Conservation (phyloP, 495 filamentous ascomycete genomes). For the Darksidea phi region DNA sequence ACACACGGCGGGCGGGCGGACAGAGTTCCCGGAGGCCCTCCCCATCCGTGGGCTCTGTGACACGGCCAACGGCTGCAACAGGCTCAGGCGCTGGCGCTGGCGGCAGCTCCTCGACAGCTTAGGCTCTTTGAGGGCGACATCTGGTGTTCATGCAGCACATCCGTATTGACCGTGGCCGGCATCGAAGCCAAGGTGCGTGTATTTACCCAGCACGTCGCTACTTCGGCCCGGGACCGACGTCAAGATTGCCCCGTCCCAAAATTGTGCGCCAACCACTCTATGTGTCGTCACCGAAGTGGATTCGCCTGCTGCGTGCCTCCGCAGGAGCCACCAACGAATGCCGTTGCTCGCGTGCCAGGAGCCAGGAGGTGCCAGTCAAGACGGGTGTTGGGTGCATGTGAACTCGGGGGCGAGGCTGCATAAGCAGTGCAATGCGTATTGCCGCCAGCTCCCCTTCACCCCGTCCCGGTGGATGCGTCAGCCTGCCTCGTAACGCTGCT, state of each 20-base stretch:
- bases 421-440: neutral
- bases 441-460: neutral
- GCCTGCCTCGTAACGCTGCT: neutral
- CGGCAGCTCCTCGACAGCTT: too few species aligned
- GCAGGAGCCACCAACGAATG: too few species aligned
- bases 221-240: too few species aligned
- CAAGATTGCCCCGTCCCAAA: neutral
- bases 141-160: conserved; percentile 13
- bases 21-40: too few species aligned
- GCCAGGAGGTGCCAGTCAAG: too few species aligned
- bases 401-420: neutral
- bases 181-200: neutral
- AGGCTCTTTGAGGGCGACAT: neutral
- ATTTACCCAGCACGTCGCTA: too few species aligned
- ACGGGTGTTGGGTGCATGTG: neutral
- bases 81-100: too few species aligned
- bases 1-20: too few species aligned
- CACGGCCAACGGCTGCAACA: too few species aligned
- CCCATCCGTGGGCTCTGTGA: too few species aligned
- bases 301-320: neutral
- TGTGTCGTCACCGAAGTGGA: neutral
- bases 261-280: neutral
- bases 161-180: conserved; percentile 20
- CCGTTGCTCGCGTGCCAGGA: too few species aligned
- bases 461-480: neutral